Evolutionary conservation across 371 early-diverging fungal species (phyloP).

Genomic region (Zopfochytrium polystomum): DNA sequence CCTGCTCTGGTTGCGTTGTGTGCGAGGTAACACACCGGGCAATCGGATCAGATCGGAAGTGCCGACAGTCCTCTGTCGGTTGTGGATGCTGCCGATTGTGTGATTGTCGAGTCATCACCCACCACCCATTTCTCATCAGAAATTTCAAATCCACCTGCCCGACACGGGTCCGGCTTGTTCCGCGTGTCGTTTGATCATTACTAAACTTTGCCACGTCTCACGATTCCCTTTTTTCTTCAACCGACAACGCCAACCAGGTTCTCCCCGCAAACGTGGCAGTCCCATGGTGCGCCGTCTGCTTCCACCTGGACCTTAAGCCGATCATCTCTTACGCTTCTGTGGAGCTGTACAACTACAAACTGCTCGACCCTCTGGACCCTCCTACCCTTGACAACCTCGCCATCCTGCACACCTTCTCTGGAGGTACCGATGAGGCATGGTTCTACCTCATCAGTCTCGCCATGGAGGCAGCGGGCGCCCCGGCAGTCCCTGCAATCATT

Average conservation of each 20-base stretch:
- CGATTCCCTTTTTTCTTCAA: constrained; percentile 7
- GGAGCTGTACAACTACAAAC: constrained; percentile 85
- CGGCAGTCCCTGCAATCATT: constrained; percentile 55
- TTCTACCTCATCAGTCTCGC: constrained; percentile 90
- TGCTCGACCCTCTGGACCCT: constrained; percentile 71
- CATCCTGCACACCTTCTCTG: constrained; percentile 80
- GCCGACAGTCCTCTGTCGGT: too few relatives aligned
- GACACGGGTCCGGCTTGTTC: too few relatives aligned
- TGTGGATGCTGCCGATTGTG: too few relatives aligned
- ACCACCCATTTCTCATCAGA: too few relatives aligned
- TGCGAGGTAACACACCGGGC: too few relatives aligned
- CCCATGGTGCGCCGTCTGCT: constrained; percentile 81
- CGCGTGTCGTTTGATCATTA: too few relatives aligned
- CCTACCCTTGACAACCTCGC: constrained; percentile 69
- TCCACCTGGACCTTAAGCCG: constrained; percentile 79
- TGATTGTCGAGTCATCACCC: too few relatives aligned
- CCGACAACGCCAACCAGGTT: constrained; percentile 39
- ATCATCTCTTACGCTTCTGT: constrained; percentile 84
- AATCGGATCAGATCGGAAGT: too few relatives aligned
- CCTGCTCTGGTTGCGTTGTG: not conserved
- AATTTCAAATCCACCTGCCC: too few relatives aligned
- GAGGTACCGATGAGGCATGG: constrained; percentile 91
- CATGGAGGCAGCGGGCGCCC: constrained; percentile 86
- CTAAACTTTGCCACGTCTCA: too few relatives aligned
- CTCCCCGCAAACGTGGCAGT: constrained; percentile 78